Percentiles rank a stretch among this genome's conserved stretches.
These are phyloP conservation scores for Albizia julibrissin DNA, from an alignment of 306 rosid species.

Conservation along the genomic window DNA sequence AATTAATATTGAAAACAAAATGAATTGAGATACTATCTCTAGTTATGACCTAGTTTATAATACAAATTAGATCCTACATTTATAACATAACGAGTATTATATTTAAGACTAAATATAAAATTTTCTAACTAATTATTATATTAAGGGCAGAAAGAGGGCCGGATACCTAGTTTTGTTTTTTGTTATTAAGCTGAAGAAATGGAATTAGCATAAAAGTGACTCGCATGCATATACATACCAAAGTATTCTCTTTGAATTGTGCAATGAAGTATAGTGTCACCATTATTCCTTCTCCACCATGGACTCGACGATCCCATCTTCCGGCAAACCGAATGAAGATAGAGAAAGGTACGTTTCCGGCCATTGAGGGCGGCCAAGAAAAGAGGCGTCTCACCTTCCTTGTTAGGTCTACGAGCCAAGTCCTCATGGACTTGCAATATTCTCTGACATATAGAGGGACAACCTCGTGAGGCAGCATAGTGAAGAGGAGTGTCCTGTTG, in stretches of 20 bases:
- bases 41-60: too few relatives aligned
- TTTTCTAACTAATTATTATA: too few relatives aligned
- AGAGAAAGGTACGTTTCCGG: slow-evolving; percentile 29
- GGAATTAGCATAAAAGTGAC: background rate
- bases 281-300: slow-evolving; percentile 1
- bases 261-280: slow-evolving; percentile 18
- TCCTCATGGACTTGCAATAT: background rate
- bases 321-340: slow-evolving; percentile 19
- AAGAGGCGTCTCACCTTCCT: slow-evolving; percentile 23
- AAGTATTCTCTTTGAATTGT: background rate
- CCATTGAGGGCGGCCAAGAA: background rate
- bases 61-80: too few relatives aligned
- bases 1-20: too few relatives aligned
- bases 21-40: too few relatives aligned
- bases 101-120: too few relatives aligned
- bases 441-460: slow-evolving; percentile 21
- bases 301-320: background rate
- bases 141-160: too few relatives aligned
- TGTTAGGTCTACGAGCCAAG: slow-evolving; percentile 27
- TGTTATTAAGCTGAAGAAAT: too few relatives aligned
- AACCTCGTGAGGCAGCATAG: slow-evolving; percentile 14
- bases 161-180: too few relatives aligned
- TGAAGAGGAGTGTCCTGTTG: slow-evolving; percentile 41
- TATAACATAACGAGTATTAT: too few relatives aligned
- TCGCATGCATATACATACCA: background rate